Percentiles rank a stretch among this genome's conserved stretches.
Evolutionary conservation across 192 early-diverging fungal genomes (phyloP).

Genomic region (Backusella parvicylindrica): DNA sequence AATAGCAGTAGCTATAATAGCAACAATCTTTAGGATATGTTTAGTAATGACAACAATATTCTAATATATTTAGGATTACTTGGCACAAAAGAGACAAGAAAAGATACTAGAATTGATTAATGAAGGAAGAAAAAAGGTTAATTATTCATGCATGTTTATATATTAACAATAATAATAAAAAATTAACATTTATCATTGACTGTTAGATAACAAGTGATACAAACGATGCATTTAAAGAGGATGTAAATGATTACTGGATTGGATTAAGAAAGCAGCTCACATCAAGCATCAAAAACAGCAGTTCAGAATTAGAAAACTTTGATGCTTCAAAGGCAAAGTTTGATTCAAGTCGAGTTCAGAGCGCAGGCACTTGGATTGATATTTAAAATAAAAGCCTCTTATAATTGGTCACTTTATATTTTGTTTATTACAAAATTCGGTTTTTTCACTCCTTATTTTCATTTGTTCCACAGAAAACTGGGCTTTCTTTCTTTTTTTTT

Average conservation of each 20-base stretch:
- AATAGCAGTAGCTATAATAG: too few relatives aligned
- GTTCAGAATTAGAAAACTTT: background rate
- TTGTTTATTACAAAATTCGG: background rate
- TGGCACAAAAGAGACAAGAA: constrained; percentile 73
- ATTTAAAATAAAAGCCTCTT: background rate
- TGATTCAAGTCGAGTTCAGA: background rate
- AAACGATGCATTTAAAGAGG: background rate
- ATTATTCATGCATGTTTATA: background rate
- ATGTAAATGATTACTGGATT: background rate
- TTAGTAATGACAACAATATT: background rate
- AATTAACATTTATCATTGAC: background rate
- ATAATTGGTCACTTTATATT: background rate
- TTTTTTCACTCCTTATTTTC: background rate
- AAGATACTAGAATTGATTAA: constrained; percentile 76
- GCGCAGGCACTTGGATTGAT: background rate
- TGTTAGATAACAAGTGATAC: constrained; percentile 10
- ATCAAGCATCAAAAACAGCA: background rate
- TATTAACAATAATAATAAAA: background rate
- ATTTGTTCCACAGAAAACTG: background rate
- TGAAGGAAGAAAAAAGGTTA: constrained; percentile 51
- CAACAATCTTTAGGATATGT: too few relatives aligned
- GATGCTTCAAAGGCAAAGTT: constrained; percentile 1
- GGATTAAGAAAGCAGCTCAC: background rate
- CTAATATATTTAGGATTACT: constrained; percentile 44
- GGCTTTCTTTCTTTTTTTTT: background rate